Evolutionary conservation across 2,329 filamentous ascomycete species (phyloP), one percentile per base, ranked within the genome.

Genomic region (Scedosporium boydii): DNA sequence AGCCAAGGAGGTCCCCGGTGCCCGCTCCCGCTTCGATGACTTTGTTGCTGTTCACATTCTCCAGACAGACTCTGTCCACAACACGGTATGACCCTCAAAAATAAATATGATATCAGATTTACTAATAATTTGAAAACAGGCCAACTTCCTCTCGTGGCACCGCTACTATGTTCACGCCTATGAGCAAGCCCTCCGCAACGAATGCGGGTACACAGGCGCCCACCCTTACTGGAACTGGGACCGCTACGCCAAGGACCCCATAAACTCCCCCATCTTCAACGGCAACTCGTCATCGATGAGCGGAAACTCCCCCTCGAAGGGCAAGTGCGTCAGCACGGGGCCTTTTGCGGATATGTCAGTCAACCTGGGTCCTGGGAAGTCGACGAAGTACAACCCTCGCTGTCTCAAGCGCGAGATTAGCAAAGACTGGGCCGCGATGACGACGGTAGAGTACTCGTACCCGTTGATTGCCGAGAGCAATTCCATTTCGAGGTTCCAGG

Each of bases 11-110:
- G 75, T 74, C 0, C 70, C 78, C 0, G 80, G 80, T 2, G 78
- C 75, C 2, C 74, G 71, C 63, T 76, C 73, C 3, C 64, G 79
- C 63, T 82, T 76, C 63, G 81, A 83, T 66, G 81, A 83, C 63
- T 83, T 77, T 51, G 72, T 80, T 5, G 78, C 75, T 4, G 72
- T 74, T 0, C 81, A 83, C 64, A 75, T 83, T 63, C 76, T 80
- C 62, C 73, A 78, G 64, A 80, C 80, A 0, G 63, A 72, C 9
- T 60, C 58, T 1, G 80, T 82, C 18, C 80, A 82, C 66, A 72
- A 44, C 18, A 60, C 58, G 41, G 53, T 57, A 57, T 27, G 53
- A 23, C 6, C 16, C 5, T 9, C 48, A 34, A 34, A 10, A 34
- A 34, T 9, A 10, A 34, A 34, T 7, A 34, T 34, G 9, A 2